Evolutionary conservation across 495 filamentous ascomycete genomes (phyloP).

Genomic region (Astrothelium macrocarpum): DNA sequence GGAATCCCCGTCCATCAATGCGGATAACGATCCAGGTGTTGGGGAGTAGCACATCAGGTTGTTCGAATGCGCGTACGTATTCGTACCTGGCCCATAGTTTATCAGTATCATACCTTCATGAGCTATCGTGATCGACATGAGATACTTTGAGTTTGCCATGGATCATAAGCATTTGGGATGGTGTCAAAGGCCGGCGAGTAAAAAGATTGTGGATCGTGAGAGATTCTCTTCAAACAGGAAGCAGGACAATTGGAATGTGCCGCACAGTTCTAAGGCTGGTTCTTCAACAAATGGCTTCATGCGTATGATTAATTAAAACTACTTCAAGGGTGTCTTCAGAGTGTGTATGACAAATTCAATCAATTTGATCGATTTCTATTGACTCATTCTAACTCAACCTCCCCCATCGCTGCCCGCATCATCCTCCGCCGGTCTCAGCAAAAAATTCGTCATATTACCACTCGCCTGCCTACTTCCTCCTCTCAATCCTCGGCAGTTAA

Average conservation of each 20-base stretch:
- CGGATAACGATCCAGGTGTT: conserved; percentile 92
- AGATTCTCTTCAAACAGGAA: too few relatives aligned
- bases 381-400: neutral
- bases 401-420: neutral
- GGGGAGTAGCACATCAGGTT: conserved; percentile 63
- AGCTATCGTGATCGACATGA: conserved; percentile 17
- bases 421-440: neutral
- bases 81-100: conserved; percentile 84
- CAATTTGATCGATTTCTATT: neutral
- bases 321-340: too few relatives aligned
- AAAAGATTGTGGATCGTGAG: neutral
- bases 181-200: too few relatives aligned
- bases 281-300: too few relatives aligned
- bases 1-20: conserved; percentile 86
- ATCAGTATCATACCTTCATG: neutral
- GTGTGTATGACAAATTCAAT: too few relatives aligned
- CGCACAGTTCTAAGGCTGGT: too few relatives aligned
- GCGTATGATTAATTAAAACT: too few relatives aligned
- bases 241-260: too few relatives aligned
- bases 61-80: conserved; percentile 87
- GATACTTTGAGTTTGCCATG: conserved; percentile 59
- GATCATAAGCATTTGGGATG: neutral
- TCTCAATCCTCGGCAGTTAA: neutral
- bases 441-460: neutral
- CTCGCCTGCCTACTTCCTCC: neutral